Evolutionary conservation across 495 filamentous ascomycete genomes (phyloP), one percentile per base, ranked within the genome.

Genomic region (Penicillium tannophilum): DNA sequence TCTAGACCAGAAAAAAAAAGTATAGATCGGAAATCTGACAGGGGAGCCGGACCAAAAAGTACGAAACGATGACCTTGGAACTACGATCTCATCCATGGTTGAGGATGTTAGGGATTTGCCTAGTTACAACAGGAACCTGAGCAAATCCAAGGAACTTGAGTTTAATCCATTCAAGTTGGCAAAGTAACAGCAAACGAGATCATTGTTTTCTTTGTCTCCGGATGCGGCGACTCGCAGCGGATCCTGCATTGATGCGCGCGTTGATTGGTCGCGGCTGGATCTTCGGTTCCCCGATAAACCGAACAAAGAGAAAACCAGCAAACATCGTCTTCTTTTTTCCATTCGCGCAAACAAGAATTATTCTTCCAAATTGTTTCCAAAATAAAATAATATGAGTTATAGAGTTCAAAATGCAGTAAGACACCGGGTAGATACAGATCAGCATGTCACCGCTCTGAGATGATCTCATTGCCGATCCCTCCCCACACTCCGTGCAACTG

Each of bases 131-230:
- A n/a, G 35, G 35, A 39, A 41, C 39, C 33, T 17, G 39, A n/a
- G 17, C 39, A 5, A n/a, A 41, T 3, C 39, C 39, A n/a, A n/a
- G 20, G 20, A 23, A 23, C 20, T 1, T n/a, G 12, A 41, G 39
- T 16, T 41, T 17, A n/a, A 17, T 16, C 7, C 39, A 17, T 17
- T 36, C 10, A 12, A 9, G 7, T 33, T 33, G 33, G 33, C 12
- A 26, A 20, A 26, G 30, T 33, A 6, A 12, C 14, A 55, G 62
- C 62, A 60, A 60, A 60, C 58, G 55, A 60, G 54, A 66, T 66
- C 62, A 71, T 71, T 71, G 69, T 69, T 69, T 63, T 69, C 71
- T 74, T 76, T 74, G 72, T 73, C 63, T 67, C 74, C 72, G 75
- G 63, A 72, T 72, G 73, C 75, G 75, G 73, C 68, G 68, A 71